phyloP scores from a whole-genome alignment of 345 rosid species.

The Brassica nigra region DNA sequence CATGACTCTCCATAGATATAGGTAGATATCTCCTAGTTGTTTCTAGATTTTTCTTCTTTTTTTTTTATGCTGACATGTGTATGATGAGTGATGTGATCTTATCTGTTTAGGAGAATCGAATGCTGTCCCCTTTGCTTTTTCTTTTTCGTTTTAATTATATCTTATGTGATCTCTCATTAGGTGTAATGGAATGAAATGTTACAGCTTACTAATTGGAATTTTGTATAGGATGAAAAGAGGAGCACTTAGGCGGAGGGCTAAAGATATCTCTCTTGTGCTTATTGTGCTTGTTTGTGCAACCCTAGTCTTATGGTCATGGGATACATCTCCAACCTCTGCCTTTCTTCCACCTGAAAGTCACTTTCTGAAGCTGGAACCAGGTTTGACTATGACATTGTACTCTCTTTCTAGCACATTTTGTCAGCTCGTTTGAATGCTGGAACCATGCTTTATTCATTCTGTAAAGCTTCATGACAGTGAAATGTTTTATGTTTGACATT shows the following conservation, averaged over 20 bases:
- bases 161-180: background rate
- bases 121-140: background rate
- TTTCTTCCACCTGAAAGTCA: constrained; percentile 53
- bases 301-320: constrained; percentile 63
- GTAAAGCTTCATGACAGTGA: background rate
- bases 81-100: constrained; percentile 10
- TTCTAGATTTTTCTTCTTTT: constrained; percentile 4
- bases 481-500: constrained; percentile 7
- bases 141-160: background rate
- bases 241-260: constrained; percentile 45
- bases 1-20: constrained; percentile 40
- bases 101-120: background rate
- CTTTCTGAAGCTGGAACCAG: constrained; percentile 51
- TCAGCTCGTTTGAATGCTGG: background rate
- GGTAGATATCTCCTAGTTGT: constrained; percentile 35
- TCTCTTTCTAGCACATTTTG: constrained; percentile 18
- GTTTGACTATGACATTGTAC: constrained; percentile 36
- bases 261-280: constrained; percentile 55
- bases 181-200: constrained; percentile 15
- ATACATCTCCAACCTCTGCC: constrained; percentile 51
- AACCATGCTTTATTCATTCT: background rate
- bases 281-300: constrained; percentile 57
- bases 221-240: constrained; percentile 64
- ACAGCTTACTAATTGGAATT: constrained; percentile 14
- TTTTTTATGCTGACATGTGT: constrained; percentile 10